A percentile compares a stretch with the other conserved stretches of the same genome.
These are phyloP conservation scores for Helicocarpus griseus DNA, from an alignment of 2,329 filamentous ascomycete species.

Conservation along the genomic window DNA sequence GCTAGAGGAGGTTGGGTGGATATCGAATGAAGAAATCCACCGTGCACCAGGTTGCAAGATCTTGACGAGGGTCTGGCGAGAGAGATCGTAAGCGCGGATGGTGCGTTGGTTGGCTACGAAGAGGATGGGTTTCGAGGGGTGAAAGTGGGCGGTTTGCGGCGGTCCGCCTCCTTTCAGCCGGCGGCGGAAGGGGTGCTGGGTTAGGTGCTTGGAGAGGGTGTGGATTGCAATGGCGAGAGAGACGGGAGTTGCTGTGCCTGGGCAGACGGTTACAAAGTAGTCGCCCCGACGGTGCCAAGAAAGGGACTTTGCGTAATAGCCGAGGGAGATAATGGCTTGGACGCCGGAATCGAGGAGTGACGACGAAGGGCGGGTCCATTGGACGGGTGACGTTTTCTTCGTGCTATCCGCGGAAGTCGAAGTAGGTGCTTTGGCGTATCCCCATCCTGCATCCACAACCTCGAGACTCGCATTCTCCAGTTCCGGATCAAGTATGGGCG, in stretches of 20 bases:
- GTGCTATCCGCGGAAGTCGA: conserved; percentile 41
- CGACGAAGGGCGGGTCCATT: conserved; percentile 71
- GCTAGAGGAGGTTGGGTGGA: conserved; percentile 81
- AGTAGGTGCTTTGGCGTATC: conserved; percentile 58
- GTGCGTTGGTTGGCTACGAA: conserved; percentile 93
- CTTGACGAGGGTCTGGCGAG: conserved; percentile 83
- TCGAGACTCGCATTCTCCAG: conserved; percentile 65
- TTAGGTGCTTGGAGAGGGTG: conserved; percentile 87
- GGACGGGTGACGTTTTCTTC: conserved; percentile 66
- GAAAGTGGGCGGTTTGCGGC: conserved; percentile 85
- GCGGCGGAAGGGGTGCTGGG: conserved; percentile 83
- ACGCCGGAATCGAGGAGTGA: conserved; percentile 66
- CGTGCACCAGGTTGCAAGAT: conserved; percentile 86
- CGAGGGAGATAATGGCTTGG: conserved; percentile 68
- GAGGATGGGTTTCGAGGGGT: conserved; percentile 83
- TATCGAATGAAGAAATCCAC: conserved; percentile 88
- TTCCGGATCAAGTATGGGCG: conserved; percentile 60
- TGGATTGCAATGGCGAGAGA: conserved; percentile 75
- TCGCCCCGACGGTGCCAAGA: conserved; percentile 92
- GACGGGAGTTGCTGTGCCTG: conserved; percentile 42
- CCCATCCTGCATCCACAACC: conserved; percentile 80
- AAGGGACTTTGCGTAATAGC: conserved; percentile 73
- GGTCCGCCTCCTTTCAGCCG: conserved; percentile 59
- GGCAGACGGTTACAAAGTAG: conserved; percentile 87
- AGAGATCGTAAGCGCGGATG: conserved; percentile 88